Evolutionary conservation across 169 alveolate species (phyloP).

Genomic region (Cyclospora cayetanensis): DNA sequence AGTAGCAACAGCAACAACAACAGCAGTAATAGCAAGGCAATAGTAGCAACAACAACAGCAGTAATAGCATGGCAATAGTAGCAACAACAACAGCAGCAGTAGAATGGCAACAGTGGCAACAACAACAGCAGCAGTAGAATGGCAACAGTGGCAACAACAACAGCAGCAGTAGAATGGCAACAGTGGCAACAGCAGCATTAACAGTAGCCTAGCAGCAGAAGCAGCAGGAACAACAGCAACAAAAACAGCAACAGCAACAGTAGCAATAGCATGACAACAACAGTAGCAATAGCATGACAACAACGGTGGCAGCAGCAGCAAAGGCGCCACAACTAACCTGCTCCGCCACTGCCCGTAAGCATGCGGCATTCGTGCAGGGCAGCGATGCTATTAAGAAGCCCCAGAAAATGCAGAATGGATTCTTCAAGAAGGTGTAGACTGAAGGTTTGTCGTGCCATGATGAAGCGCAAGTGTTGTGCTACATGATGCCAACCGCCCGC

Average conservation of each 20-base stretch:
- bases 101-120: too few species aligned
- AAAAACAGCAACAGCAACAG: neutral
- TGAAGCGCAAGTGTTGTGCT: constrained; percentile 77
- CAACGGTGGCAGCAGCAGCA: neutral
- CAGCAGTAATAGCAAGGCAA: too few species aligned
- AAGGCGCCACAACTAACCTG: neutral
- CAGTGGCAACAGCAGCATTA: neutral
- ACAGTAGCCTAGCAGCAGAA: neutral
- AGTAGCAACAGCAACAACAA: neutral
- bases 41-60: neutral
- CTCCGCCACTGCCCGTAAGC: neutral
- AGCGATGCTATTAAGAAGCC: constrained; percentile 72
- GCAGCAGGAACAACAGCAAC: neutral
- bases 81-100: neutral
- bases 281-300: neutral
- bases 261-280: neutral
- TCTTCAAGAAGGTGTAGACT: constrained; percentile 71
- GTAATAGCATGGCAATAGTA: neutral
- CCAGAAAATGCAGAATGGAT: constrained; percentile 71
- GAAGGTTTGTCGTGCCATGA: constrained; percentile 79
- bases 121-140: neutral
- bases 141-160: neutral
- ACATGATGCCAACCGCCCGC: constrained; percentile 74
- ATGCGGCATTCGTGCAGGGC: neutral
- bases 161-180: neutral